Evolutionary conservation across 148 eudicot species (phyloP), one percentile per base, ranked within the genome.

Genomic region (Fallopia convolvulus): DNA sequence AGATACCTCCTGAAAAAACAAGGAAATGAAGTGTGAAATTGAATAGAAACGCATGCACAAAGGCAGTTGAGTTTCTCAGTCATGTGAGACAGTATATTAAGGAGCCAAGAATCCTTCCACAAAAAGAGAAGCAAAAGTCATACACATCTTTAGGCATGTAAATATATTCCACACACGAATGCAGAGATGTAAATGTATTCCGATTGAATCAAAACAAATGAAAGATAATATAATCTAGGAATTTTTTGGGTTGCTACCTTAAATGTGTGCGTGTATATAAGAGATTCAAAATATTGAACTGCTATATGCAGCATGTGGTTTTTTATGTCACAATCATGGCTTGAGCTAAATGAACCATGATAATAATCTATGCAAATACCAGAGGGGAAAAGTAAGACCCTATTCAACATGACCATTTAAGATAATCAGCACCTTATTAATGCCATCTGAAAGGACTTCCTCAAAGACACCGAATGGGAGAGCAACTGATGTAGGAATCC

Each of bases 401-500:
- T 1, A 66, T 36, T 66, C 32, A 65, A 18, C 5, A 15, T 68
- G 44, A 17, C 17, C 72, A 8, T 14, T 68, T 68, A 14, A 23
- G 72, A 68, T 39, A 68, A 39, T 33, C 32, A 48, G 55, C 50
- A 93, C 99, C 97, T 92, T 80, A 79, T 95, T 95, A 73, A 86
- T 76, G 47, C 86, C 78, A 80, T 92, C 85, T 17, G 88, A 85
- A 78, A 95, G 94, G 81, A 95, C 99, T 82, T 90, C 83, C 85
- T 92, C 99, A 74, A 92, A 95, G 78, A 82, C 90, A 70, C 99
- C 99, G 80, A 95, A 95, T 32, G 99, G 99, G 41, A 95, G 86
- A 49, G 99, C 99, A 78, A 95, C 90, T 60, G 99, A 95, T 17
- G 99, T 92, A 63, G 99, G 99, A 82, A 95, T 86, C 70, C 95